Conservation (phyloP, 1,284 basidiomycete species). For the Violaceomyces palustris region DNA sequence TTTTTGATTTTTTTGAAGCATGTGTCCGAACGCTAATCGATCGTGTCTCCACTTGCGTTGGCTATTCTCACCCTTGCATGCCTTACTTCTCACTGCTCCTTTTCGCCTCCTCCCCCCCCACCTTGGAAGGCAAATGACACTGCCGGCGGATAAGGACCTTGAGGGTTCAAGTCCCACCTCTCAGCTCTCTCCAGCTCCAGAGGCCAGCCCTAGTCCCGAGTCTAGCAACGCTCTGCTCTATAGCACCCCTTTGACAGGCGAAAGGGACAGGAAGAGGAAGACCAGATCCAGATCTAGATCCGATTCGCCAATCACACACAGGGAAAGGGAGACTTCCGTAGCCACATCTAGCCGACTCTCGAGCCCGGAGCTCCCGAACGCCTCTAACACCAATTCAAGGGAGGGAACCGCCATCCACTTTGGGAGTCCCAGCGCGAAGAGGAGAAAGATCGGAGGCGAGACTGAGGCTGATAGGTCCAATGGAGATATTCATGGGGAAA, state of each 20-base stretch:
- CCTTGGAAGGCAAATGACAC: no score
- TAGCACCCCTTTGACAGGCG: no score
- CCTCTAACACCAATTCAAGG: constrained; percentile 20
- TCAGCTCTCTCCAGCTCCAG: constrained; percentile 22
- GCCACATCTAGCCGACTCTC: constrained; percentile 31
- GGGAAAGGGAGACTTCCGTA: constrained; percentile 27
- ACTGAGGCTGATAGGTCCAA: no score
- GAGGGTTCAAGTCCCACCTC: constrained; percentile 21
- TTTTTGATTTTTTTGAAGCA: no score
- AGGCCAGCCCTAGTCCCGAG: constrained; percentile 25
- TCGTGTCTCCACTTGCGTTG: no score
- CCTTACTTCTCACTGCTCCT: no score
- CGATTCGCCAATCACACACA: constrained; percentile 9
- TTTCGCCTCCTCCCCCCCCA: no score
- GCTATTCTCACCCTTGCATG: no score
- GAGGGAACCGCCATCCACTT: constrained; percentile 8
- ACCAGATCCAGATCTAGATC: constrained; percentile 15
- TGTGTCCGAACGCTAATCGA: no score
- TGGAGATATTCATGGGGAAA: constrained; percentile 1
- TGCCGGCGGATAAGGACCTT: no score
- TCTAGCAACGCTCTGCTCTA: no score
- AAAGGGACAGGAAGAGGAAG: constrained; percentile 30
- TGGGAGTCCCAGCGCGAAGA: constrained; percentile 12
- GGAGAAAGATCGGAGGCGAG: constrained; percentile 14
- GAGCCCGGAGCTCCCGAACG: constrained; percentile 26